These are phyloP conservation scores for Histomonas meleagridis DNA, from an alignment of 208 protist species.

Conservation along the genomic window DNA sequence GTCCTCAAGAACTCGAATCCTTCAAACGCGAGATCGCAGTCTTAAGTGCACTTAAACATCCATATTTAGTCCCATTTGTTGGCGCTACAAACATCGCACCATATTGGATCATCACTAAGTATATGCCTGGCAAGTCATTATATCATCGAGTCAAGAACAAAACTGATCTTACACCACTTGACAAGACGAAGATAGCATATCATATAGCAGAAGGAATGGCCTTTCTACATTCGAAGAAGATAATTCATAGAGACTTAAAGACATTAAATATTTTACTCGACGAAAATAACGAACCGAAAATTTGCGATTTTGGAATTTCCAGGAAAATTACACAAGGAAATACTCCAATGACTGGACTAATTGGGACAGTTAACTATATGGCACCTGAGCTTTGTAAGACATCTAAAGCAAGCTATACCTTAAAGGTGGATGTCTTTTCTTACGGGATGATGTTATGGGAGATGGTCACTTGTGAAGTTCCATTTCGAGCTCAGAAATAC, in stretches of 20 bases:
- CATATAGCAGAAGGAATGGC: not conserved
- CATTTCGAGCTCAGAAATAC: too few relatives aligned
- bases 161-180: not conserved
- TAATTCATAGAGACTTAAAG: not conserved
- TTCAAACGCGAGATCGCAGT: not conserved
- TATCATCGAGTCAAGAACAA: not conserved
- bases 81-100: not conserved
- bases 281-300: not conserved
- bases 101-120: not conserved
- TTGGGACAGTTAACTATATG: slow-evolving; percentile 12
- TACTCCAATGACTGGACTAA: not conserved
- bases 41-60: not conserved
- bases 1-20: not conserved
- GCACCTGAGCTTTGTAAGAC: not conserved
- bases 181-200: not conserved
- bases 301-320: slow-evolving; percentile 7
- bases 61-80: not conserved
- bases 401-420: not conserved
- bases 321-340: not conserved
- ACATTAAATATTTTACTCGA: not conserved
- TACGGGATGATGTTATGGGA: not conserved
- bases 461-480: not conserved
- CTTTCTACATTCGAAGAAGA: not conserved
- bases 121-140: not conserved
- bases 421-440: not conserved